Percentiles rank a stretch among this genome's conserved stretches.
Conservation (phyloP, 2,329 filamentous ascomycete genomes). For the Lojkania enalia region DNA sequence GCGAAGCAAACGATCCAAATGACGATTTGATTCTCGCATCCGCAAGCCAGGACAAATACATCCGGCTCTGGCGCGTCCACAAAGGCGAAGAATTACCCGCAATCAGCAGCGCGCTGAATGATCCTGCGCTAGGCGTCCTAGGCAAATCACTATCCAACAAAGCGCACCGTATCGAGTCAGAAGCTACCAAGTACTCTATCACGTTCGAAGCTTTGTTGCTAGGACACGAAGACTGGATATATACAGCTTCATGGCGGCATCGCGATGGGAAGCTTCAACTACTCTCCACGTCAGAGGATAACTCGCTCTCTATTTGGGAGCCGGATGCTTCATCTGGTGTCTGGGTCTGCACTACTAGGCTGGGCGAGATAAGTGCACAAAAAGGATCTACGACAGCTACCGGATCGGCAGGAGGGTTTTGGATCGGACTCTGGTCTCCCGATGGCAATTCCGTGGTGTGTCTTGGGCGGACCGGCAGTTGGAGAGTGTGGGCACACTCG, state of each 20-base stretch:
- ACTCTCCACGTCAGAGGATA: constrained; percentile 90
- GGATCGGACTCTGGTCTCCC: constrained; percentile 91
- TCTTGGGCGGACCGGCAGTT: constrained; percentile 88
- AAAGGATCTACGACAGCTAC: constrained; percentile 97
- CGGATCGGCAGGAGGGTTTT: constrained; percentile 93
- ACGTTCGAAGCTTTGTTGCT: constrained; percentile 93
- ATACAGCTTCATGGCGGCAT: constrained; percentile 76
- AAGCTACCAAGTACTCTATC: constrained; percentile 68
- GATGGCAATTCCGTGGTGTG: constrained; percentile 74
- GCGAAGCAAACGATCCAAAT: constrained; percentile 57
- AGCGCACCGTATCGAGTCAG: constrained; percentile 71
- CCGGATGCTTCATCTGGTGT: constrained; percentile 81
- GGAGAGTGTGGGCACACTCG: constrained; percentile 80
- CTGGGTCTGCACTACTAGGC: constrained; percentile 82
- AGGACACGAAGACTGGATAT: constrained; percentile 98
- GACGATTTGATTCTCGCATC: constrained; percentile 84
- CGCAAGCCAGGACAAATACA: constrained; percentile 96
- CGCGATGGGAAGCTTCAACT: constrained; percentile 65
- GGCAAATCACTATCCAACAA: constrained; percentile 86
- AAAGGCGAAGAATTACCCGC: constrained; percentile 67
- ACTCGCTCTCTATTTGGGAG: constrained; percentile 92
- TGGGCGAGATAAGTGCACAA: constrained; percentile 91
- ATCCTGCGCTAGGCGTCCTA: constrained; percentile 61
- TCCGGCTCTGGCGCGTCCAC: constrained; percentile 88
- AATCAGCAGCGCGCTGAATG: constrained; percentile 57